Conservation (phyloP, 2,329 filamentous ascomycete genomes). For the Ambrosiella cleistominuta region DNA sequence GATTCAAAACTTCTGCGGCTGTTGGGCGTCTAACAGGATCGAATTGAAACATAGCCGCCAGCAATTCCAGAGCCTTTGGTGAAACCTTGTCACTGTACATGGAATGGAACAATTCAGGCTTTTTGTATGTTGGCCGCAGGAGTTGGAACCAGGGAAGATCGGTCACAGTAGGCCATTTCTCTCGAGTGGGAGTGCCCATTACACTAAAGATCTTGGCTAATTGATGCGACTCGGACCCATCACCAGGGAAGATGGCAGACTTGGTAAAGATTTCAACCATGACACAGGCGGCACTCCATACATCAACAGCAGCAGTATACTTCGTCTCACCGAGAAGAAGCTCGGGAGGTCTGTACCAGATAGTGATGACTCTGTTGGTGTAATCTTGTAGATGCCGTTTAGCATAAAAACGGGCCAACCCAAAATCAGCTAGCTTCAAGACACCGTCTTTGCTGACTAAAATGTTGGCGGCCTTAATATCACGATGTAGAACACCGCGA, state of each 20-base stretch:
- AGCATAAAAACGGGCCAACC: slow-evolving; percentile 85
- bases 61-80: slow-evolving; percentile 64
- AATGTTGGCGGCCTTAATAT: slow-evolving; percentile 97
- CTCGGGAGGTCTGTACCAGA: slow-evolving; percentile 91
- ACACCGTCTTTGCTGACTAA: slow-evolving; percentile 78
- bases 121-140: slow-evolving; percentile 57
- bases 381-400: slow-evolving; percentile 86
- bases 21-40: slow-evolving; percentile 71
- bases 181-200: slow-evolving; percentile 68
- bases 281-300: slow-evolving; percentile 95
- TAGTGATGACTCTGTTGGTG: slow-evolving; percentile 95
- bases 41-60: slow-evolving; percentile 72
- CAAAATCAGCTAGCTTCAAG: slow-evolving; percentile 89
- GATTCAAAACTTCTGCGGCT: slow-evolving; percentile 66
- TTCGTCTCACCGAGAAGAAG: slow-evolving; percentile 79
- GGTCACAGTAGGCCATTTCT: slow-evolving; percentile 76
- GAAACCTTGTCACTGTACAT: slow-evolving; percentile 66
- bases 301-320: slow-evolving; percentile 77
- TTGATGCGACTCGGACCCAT: slow-evolving; percentile 89
- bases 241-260: slow-evolving; percentile 85
- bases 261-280: slow-evolving; percentile 92
- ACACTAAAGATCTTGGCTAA: slow-evolving; percentile 92
- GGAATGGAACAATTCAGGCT: slow-evolving; percentile 60
- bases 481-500: slow-evolving; percentile 83
- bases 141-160: slow-evolving; percentile 97